A percentile compares a stretch with the other conserved stretches of the same genome.
phyloP scores from a whole-genome alignment of 768 basidiomycete genomes.

The Rhizopogon roseolus region DNA sequence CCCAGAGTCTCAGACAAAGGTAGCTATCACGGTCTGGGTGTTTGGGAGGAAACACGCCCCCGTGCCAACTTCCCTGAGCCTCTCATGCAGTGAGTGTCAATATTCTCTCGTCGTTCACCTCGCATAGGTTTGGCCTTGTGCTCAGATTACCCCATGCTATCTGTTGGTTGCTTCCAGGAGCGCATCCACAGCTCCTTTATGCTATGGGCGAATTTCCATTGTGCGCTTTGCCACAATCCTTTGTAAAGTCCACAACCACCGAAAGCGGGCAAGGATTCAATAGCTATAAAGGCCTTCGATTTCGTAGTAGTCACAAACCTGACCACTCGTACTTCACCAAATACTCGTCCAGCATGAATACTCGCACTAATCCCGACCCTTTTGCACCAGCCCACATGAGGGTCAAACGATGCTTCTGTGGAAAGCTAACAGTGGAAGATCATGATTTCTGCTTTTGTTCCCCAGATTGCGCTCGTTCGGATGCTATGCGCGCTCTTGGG shows the following conservation, averaged over 20 bases:
- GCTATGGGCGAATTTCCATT: background rate
- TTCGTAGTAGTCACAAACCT: background rate
- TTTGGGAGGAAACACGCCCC: background rate
- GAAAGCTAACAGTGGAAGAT: background rate
- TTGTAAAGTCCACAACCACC: background rate
- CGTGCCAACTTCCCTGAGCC: no score
- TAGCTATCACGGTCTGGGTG: background rate
- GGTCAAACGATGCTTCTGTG: background rate
- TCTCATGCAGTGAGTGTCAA: background rate
- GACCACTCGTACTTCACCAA: background rate
- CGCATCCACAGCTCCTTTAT: background rate
- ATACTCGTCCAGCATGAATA: background rate
- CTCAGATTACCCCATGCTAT: background rate
- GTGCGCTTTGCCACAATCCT: background rate
- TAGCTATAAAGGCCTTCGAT: background rate
- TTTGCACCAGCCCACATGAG: background rate
- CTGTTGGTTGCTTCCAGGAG: background rate
- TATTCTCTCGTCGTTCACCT: background rate
- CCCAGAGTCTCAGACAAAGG: no score
- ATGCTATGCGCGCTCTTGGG: background rate
- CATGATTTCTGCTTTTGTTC: conserved; percentile 5
- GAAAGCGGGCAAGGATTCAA: background rate
- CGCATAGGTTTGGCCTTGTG: background rate
- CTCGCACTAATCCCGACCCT: background rate
- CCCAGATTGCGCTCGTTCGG: background rate